Evolutionary conservation across 106 monocot species (phyloP).

Genomic region (Dactylorhiza incarnata): DNA sequence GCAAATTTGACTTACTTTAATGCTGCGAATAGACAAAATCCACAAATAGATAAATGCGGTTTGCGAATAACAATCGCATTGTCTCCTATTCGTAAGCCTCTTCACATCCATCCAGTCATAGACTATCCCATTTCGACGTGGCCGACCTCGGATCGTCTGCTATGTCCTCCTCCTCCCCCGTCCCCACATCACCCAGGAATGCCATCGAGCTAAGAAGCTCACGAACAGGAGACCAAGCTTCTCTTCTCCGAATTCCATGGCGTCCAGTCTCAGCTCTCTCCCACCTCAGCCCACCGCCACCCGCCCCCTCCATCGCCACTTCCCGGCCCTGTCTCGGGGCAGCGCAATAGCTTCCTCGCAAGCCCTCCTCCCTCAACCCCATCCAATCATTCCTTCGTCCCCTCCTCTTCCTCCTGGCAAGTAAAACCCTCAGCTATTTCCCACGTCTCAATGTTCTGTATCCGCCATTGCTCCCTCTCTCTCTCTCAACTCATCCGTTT

Average conservation of each 20-base stretch:
- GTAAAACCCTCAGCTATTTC: conserved; percentile 3
- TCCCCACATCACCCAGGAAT: background rate
- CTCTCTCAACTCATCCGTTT: background rate
- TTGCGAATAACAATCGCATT: too few species aligned
- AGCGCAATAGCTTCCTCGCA: background rate
- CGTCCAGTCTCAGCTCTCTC: conserved; percentile 38
- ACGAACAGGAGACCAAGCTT: background rate
- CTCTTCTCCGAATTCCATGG: conserved; percentile 22
- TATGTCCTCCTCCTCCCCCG: background rate
- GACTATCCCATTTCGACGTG: background rate
- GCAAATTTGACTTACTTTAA: too few species aligned
- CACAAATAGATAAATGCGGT: too few species aligned
- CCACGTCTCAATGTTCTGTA: background rate
- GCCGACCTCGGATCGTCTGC: background rate
- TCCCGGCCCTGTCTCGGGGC: conserved; percentile 19
- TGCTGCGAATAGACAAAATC: too few species aligned
- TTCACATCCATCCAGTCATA: too few species aligned
- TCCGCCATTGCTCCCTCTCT: background rate
- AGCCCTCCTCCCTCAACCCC: conserved; percentile 5
- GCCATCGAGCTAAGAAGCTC: background rate
- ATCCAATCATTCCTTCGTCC: background rate
- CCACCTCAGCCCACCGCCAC: conserved; percentile 20
- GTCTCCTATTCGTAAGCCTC: too few species aligned
- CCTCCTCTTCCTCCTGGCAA: conserved; percentile 10
- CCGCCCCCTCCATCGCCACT: conserved; percentile 1